These are phyloP conservation scores for Gaultheria prostrata DNA, from an alignment of 148 eudicot species.

Conservation along the genomic window DNA sequence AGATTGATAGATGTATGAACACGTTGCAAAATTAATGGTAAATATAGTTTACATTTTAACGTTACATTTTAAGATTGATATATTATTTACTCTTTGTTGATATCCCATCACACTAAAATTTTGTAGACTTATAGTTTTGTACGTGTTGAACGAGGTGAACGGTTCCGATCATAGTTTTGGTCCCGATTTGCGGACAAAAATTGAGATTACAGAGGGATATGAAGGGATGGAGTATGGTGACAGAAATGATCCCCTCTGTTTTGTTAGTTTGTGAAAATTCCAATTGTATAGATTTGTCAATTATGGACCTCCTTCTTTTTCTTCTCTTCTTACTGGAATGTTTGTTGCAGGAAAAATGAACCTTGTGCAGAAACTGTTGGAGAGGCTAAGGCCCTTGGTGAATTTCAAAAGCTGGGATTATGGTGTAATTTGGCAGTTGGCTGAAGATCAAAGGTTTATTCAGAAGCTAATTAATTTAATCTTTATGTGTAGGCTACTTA, in stretches of 20 bases:
- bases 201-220: no score
- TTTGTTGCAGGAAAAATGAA: slow-evolving; percentile 36
- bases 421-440: slow-evolving; percentile 74
- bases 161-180: no score
- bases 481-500: neutral
- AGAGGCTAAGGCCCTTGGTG: slow-evolving; percentile 61
- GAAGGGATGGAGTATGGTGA: no score
- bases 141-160: no score
- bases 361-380: slow-evolving; percentile 44
- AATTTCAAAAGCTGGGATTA: slow-evolving; percentile 79
- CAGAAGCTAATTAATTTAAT: neutral
- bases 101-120: no score
- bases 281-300: neutral
- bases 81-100: no score
- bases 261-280: neutral
- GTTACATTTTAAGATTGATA: no score
- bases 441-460: slow-evolving; percentile 75
- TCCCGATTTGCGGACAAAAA: no score
- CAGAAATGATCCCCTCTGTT: neutral
- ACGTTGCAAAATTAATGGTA: no score
- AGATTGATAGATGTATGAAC: no score
- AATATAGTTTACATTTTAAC: no score
- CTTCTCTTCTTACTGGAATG: neutral
- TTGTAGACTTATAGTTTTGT: no score
- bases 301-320: neutral